Conservation (phyloP, 306 rosid species). For the Ammopiptanthus mongolicus region DNA sequence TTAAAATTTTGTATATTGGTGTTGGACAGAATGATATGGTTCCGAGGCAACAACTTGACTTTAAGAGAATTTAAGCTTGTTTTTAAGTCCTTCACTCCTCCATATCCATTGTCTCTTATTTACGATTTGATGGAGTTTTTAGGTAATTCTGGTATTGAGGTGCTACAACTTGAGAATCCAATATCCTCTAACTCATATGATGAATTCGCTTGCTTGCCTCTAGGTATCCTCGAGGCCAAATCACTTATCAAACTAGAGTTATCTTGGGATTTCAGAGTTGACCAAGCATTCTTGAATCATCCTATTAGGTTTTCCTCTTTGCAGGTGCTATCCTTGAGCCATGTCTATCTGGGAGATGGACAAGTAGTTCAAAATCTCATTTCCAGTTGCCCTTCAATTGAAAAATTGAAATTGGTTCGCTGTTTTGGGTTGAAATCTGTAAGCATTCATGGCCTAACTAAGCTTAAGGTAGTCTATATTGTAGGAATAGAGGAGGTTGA, state of each 20-base stretch:
- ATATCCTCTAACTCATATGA: background rate
- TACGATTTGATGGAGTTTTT: background rate
- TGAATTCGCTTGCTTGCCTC: background rate
- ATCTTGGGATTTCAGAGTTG: background rate
- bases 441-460: background rate
- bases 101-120: background rate
- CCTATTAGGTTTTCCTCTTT: background rate
- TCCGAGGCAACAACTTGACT: background rate
- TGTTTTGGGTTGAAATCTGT: background rate
- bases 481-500: background rate
- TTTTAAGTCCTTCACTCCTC: background rate
- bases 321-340: background rate
- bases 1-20: background rate
- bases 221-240: background rate
- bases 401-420: background rate
- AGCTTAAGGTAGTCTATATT: background rate
- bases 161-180: background rate
- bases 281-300: background rate
- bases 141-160: background rate
- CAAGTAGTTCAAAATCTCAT: background rate
- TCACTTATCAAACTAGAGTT: background rate
- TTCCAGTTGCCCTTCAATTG: background rate
- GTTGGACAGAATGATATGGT: background rate
- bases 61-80: background rate
- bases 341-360: background rate